A percentile compares a stretch with the other conserved stretches of the same genome.
Evolutionary conservation across 2,329 filamentous ascomycete genomes (phyloP).

Genomic region (Paraconiothyrium brasiliense): DNA sequence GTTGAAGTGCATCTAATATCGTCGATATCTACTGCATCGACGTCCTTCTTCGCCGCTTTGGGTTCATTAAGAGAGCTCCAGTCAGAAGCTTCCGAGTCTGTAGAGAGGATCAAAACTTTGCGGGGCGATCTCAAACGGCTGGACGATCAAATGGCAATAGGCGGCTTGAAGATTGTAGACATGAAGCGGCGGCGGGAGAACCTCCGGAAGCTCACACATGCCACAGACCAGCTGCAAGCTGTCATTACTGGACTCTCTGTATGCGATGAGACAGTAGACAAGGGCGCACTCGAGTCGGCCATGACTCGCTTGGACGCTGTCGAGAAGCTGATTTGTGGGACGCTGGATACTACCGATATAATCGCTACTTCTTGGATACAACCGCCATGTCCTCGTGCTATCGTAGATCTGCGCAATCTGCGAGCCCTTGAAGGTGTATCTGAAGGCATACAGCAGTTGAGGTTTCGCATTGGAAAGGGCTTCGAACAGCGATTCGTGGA

Average conservation of each 20-base stretch:
- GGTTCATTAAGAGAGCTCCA: constrained; percentile 91
- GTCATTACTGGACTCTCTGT: constrained; percentile 78
- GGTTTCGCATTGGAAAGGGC: constrained; percentile 83
- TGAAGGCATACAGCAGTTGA: constrained; percentile 77
- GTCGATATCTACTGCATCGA: constrained; percentile 93
- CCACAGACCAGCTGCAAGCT: constrained; percentile 81
- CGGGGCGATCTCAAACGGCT: constrained; percentile 81
- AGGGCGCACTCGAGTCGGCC: constrained; percentile 83
- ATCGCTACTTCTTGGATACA: constrained; percentile 45
- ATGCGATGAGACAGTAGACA: constrained; percentile 84
- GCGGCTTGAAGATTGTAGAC: constrained; percentile 84
- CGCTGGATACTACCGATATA: constrained; percentile 57
- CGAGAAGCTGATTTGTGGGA: constrained; percentile 82
- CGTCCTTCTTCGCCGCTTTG: constrained; percentile 93
- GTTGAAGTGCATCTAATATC: constrained; percentile 97
- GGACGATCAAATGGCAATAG: constrained; percentile 86
- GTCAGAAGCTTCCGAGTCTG: constrained; percentile 89
- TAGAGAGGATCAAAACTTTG: constrained; percentile 82
- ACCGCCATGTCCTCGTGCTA: constrained; percentile 49
- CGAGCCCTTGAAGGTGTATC: constrained; percentile 83
- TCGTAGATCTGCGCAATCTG: constrained; percentile 77
- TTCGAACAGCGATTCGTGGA: constrained; percentile 85
- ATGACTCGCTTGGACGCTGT: constrained; percentile 79
- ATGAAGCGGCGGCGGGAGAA: constrained; percentile 86
- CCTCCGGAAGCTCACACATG: constrained; percentile 79